Evolutionary conservation across 768 basidiomycete species (phyloP), one percentile per base, ranked within the genome.

Genomic region (Daedalea quercina): DNA sequence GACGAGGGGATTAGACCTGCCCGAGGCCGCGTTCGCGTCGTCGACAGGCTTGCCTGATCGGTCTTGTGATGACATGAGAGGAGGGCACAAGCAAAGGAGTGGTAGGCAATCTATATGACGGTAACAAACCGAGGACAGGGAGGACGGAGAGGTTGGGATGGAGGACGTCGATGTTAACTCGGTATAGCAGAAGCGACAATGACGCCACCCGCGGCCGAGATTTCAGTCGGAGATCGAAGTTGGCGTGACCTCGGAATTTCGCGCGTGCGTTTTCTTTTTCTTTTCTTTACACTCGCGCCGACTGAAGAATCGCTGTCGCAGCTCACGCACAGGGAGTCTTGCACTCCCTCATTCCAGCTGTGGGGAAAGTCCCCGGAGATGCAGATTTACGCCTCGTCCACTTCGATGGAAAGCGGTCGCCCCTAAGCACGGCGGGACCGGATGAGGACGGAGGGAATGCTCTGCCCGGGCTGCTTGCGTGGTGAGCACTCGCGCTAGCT

Each of bases 281-380:
- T 68, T 37, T 54, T 47, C 59, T 60, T 58, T 54, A 55, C 57
- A 22, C 52, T 51, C 62, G 63, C 76, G 82, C 78, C 79, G 84
- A 75, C 70, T 68, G 80, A 87, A 87, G 86, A 81, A 87, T 81
- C 86, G 87, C 81, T 70, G 69, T 90, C 87, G 82, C 87, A 89
- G 87, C 81, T 78, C 69, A 77, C 87, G 74, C 67, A 87, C 87
- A 76, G 79, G 73, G 74, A 77, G 76, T 69, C 59, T 53, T 54
- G 51, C 52, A 65, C 73, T 76, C 75, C 76, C 70, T 56, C 51
- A 52, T 57, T 76, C 72, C 57, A 59, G 84, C 87, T 89, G 87
- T 84, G 87, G 87, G 87, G 86, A 89, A 90, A 89, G 87, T 89
- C 87, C 85, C 87, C 87, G 87, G 87, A 89, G 87, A 79, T 69